Evolutionary conservation across 1,284 basidiomycete species (phyloP).

Genomic region (Ceraceosorus bombacis): DNA sequence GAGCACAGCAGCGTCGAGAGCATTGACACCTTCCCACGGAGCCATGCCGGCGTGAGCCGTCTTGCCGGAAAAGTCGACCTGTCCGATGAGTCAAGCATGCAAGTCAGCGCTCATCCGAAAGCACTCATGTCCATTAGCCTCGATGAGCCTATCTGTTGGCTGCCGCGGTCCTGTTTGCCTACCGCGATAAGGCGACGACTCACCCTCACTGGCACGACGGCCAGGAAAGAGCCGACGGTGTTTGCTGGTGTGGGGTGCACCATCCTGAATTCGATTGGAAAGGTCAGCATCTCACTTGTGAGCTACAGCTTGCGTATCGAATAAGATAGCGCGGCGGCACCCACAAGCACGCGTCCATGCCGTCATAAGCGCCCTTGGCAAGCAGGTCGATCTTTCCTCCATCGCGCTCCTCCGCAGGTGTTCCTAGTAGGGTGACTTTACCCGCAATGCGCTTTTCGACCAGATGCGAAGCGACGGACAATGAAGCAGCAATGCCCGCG

Average conservation of each 20-base stretch:
- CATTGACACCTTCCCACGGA: constrained; percentile 73
- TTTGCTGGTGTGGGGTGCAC: constrained; percentile 52
- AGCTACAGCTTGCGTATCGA: background rate
- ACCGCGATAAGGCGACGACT: background rate
- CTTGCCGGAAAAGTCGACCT: constrained; percentile 20
- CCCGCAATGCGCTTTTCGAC: constrained; percentile 60
- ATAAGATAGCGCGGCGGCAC: background rate
- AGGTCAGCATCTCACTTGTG: too few relatives aligned
- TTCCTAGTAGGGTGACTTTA: constrained; percentile 70
- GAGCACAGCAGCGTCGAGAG: constrained; percentile 72
- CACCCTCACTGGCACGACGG: constrained; percentile 45
- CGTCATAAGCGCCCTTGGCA: constrained; percentile 64
- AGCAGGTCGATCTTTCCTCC: constrained; percentile 69
- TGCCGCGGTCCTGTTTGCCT: too few relatives aligned
- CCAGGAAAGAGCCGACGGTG: constrained; percentile 54
- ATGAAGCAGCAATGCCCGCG: constrained; percentile 66
- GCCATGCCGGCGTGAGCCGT: constrained; percentile 49
- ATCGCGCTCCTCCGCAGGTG: constrained; percentile 76
- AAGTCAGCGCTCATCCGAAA: too few relatives aligned
- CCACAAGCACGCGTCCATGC: constrained; percentile 64
- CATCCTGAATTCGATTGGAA: constrained; percentile 52
- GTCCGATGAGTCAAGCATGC: too few relatives aligned
- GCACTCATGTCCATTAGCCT: too few relatives aligned
- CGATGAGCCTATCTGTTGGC: too few relatives aligned
- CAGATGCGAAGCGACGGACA: constrained; percentile 64